Base-by-base conservation (phyloP, 306 rosid species). In the Prosopis cineraria region DNA sequence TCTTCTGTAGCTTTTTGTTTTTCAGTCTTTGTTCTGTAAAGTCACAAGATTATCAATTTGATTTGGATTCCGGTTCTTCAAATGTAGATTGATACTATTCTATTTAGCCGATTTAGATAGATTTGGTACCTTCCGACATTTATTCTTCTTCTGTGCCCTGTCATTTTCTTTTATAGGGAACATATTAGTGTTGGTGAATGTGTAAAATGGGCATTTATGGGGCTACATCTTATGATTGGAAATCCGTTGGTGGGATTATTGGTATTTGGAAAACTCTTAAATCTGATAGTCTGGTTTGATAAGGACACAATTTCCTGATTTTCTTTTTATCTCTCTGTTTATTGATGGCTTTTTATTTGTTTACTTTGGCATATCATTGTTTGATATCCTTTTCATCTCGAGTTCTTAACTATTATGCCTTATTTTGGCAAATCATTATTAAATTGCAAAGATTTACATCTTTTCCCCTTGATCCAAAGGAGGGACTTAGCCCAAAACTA, bases 141-240 rank as follows among this genome's bases (percentile, higher is more conserved):
- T 50, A 16, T 20, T 50, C 16, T 53, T 24, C 22, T 33, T 33
- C 53, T 12, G 20, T 33, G 7, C 33, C 45, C 4, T 50, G 0
- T 40, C 10, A 25, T 5, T 40, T 66, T 14, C 12, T 11, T 37
- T 66, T 34, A 11, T 12, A 66, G 6, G 9, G 36, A 27, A 33
- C 25, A 2, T 6, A 6, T 19, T 34, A 64, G 20, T 66, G 19
- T 37, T 9, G 9, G 41, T 81, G 70, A 40, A 36, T 48, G n/a
- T 75, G 59, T n/a, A 75, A 60, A 74, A 10, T 56, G 64, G 19
- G 64, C 34, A 11, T 40, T 40, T 40, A 40, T 40, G n/a, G n/a
- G 44, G 11, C 44, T 40, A 40, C 33, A 9, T 56, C 64, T 56
- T 56, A 25, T 56, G 69, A 59, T 11, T 37, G 17, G 70, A 70